These are phyloP conservation scores for Eucalyptus cloeziana DNA, from an alignment of 345 rosid genomes.

Conservation along the genomic window DNA sequence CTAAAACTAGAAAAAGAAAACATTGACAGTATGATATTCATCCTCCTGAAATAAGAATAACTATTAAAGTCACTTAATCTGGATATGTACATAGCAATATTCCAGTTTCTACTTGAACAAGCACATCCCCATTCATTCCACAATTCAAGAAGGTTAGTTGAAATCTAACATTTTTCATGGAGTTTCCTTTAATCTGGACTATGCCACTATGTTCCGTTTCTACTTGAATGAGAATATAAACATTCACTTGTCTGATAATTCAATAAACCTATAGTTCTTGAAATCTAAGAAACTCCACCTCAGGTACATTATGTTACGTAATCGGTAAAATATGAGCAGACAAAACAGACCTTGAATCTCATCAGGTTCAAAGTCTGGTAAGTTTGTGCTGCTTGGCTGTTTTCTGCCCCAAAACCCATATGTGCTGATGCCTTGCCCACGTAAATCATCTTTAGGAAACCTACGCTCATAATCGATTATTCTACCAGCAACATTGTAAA, in stretches of 20 bases:
- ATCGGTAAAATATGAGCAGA: neutral
- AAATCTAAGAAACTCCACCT: neutral
- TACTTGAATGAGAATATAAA: neutral
- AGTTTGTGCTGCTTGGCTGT: neutral
- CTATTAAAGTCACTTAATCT: neutral
- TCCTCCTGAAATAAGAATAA: neutral
- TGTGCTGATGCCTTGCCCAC: slow-evolving; percentile 16
- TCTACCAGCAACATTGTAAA: slow-evolving; percentile 23
- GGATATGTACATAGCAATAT: neutral
- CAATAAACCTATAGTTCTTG: neutral
- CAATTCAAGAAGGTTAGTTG: neutral
- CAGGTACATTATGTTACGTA: neutral
- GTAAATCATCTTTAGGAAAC: slow-evolving; percentile 31
- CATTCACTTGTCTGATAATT: neutral
- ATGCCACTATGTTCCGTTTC: neutral
- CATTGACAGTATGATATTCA: neutral
- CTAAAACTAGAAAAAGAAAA: neutral
- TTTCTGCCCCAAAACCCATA: slow-evolving; percentile 37
- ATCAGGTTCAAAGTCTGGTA: neutral
- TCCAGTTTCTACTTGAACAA: neutral
- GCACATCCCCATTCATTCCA: neutral
- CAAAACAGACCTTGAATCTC: slow-evolving; percentile 13
- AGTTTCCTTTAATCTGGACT: neutral
- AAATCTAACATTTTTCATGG: neutral
- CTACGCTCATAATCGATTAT: slow-evolving; percentile 31